Evolutionary conservation across 2,329 filamentous ascomycete species (phyloP), one percentile per base, ranked within the genome.

Genomic region (Xylaria sp.): DNA sequence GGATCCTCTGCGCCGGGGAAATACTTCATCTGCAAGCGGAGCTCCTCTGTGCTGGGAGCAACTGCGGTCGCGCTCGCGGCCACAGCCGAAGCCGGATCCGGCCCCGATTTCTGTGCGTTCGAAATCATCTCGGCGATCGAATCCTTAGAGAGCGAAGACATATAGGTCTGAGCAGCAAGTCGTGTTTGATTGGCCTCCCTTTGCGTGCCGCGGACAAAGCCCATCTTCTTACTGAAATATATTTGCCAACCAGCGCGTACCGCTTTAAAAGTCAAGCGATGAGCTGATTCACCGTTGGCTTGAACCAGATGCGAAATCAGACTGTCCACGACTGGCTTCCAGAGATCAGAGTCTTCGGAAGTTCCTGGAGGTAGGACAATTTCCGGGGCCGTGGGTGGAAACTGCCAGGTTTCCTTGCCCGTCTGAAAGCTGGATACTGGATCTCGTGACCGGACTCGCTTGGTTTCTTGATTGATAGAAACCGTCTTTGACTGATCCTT

Each of bases 1-100:
- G 76, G 70, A 30, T 77, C 72, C 13, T 71, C 66, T 35, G 79
- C 74, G 1, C 78, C 78, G 2, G 82, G 81, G 61, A 85, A 86
- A 65, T 84, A 84, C 63, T 68, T 75, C 19, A 64, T 72, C 60
- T 79, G 77, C 58, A 79, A 73, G 18, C 68, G 69, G 18, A 74
- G 59, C 55, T 76, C 76, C 30, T 75, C 23, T 30, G 4, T 5
- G 23, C 23, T 30, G 23, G 23, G 23, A 30, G 23, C 23, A 30
- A 5, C 23, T 5, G 4, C 23, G 23, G 23, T 30, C 23, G 23
- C 5, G 23, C 4, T 30, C 23, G 23, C 23, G 23, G 23, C 4
- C 23, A 5, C 23, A 30, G 23, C 23, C 23, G 23, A 30, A 30
- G 23, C 23, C 23, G 37, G 37, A 9, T 42, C 37, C 37, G 37